Percentiles rank a stretch among this genome's conserved stretches.
These are phyloP conservation scores for Nicotiana sylvestris DNA, from an alignment of 257 asterid species.

Conservation along the genomic window DNA sequence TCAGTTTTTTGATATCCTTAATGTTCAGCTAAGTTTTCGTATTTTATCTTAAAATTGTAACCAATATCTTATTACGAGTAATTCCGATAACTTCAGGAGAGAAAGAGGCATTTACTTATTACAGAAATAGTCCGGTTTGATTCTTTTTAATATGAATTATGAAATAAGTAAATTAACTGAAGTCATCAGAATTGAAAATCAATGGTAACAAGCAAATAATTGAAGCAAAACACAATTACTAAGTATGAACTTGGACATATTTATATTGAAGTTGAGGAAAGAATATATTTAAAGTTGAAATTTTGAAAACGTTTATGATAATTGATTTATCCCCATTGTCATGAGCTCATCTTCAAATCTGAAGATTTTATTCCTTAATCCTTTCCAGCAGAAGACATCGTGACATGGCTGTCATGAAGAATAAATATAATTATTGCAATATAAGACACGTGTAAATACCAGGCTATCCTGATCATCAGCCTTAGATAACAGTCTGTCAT, in stretches of 20 bases:
- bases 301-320: not conserved
- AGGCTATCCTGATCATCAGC: not conserved
- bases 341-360: not conserved
- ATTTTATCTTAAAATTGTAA: no score
- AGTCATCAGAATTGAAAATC: not conserved
- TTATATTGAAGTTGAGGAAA: not conserved
- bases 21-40: no score
- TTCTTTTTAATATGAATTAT: no score
- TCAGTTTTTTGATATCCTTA: no score
- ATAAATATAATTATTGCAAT: not conserved
- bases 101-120: no score
- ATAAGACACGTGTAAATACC: not conserved
- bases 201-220: not conserved
- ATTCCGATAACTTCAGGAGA: no score
- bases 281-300: not conserved
- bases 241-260: not conserved
- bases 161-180: no score
- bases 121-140: no score
- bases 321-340: not conserved
- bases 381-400: not conserved
- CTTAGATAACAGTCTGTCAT: constrained; percentile 10
- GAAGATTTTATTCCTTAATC: constrained; percentile 11
- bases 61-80: no score
- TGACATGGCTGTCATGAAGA: not conserved
- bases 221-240: not conserved